phyloP scores from a whole-genome alignment of 306 rosid genomes.

The Cucumis hystrix region DNA sequence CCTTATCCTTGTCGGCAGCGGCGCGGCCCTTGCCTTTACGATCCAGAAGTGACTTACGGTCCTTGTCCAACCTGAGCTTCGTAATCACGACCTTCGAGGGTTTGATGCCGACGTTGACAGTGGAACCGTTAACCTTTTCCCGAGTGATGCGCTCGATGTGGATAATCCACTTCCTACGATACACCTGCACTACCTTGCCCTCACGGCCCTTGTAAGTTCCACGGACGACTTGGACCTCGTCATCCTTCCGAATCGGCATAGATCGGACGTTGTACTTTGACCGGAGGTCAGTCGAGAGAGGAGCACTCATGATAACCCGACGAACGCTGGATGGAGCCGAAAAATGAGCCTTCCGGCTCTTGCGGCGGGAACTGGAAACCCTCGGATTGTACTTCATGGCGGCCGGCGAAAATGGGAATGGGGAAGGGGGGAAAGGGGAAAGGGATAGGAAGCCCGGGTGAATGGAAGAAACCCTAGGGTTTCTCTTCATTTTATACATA shows the following conservation, averaged over 20 bases:
- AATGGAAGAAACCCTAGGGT: not conserved
- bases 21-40: slow-evolving; percentile 95
- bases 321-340: slow-evolving; percentile 91
- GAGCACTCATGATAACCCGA: slow-evolving; percentile 80
- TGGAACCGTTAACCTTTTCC: slow-evolving; percentile 76
- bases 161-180: slow-evolving; percentile 92
- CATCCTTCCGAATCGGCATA: slow-evolving; percentile 83
- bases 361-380: slow-evolving; percentile 83
- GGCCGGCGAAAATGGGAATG: not conserved
- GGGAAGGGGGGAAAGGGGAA: not conserved
- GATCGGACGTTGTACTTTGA: slow-evolving; percentile 85
- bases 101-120: slow-evolving; percentile 12
- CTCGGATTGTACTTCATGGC: slow-evolving; percentile 75
- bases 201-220: slow-evolving; percentile 92
- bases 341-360: slow-evolving; percentile 93
- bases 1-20: slow-evolving; percentile 90
- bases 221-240: slow-evolving; percentile 82
- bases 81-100: slow-evolving; percentile 46
- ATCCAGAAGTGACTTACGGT: slow-evolving; percentile 69
- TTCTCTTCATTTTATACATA: not conserved
- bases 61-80: slow-evolving; percentile 83
- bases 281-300: slow-evolving; percentile 69
- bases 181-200: slow-evolving; percentile 83
- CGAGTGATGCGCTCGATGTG: slow-evolving; percentile 89
- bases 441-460: too few species aligned